Percentiles rank a stretch among this genome's conserved stretches.
These are phyloP conservation scores for Quercus glauca DNA, from an alignment of 306 rosid genomes.

Conservation along the genomic window DNA sequence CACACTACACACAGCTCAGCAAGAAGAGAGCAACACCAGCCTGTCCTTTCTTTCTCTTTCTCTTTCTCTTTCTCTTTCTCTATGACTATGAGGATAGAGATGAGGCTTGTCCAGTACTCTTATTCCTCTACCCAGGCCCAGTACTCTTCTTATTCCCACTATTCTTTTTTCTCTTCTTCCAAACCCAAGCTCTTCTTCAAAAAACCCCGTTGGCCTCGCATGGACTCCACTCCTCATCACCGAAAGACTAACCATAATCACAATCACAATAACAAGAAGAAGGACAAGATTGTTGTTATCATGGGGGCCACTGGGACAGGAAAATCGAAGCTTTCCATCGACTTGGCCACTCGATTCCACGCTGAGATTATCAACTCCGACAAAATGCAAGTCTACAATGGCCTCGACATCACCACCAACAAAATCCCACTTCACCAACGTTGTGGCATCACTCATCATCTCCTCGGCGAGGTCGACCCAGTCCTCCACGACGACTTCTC, in stretches of 20 bases:
- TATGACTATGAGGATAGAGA: too few species aligned
- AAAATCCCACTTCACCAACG: conserved; percentile 65
- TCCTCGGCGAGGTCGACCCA: conserved; percentile 64
- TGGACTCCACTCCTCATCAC: conserved; percentile 32
- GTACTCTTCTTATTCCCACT: too few species aligned
- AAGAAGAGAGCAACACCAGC: too few species aligned
- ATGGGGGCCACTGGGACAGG: conserved; percentile 93
- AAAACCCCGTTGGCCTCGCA: conserved; percentile 31
- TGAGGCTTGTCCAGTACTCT: too few species aligned
- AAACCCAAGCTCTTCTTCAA: too few species aligned
- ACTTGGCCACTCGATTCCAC: conserved; percentile 62
- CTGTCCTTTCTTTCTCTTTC: too few species aligned
- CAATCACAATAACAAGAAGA: conserved; percentile 20
- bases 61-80: too few species aligned
- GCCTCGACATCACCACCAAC: conserved; percentile 85
- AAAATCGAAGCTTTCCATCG: conserved; percentile 78
- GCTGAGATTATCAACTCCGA: conserved; percentile 82
- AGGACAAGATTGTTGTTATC: conserved; percentile 66
- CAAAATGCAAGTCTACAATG: conserved; percentile 80
- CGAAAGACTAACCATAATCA: too few species aligned
- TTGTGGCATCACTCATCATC: conserved; percentile 63
- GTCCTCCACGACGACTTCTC: conserved; percentile 34
- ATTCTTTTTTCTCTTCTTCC: too few species aligned
- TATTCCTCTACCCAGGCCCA: too few species aligned
- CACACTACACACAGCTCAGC: too few species aligned